phyloP scores from a whole-genome alignment of 371 early-diverging fungal species.

The Catenaria anguillulae region DNA sequence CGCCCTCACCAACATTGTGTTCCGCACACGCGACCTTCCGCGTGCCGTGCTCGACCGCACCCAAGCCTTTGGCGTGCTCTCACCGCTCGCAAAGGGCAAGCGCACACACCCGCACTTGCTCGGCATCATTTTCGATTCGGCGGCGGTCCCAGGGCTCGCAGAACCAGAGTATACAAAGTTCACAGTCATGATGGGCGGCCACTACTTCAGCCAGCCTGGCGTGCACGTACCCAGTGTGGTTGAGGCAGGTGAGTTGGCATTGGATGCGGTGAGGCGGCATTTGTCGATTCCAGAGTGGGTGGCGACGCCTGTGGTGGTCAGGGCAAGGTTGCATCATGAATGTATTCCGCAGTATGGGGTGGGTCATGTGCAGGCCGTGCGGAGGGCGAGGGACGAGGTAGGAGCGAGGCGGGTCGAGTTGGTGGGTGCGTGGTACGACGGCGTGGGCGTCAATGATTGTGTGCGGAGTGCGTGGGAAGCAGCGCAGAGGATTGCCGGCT shows the following conservation, averaged over 20 bases:
- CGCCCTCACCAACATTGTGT: slow-evolving; percentile 2
- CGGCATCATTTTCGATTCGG: slow-evolving; percentile 84
- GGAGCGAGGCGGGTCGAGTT: slow-evolving; percentile 32
- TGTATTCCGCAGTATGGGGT: slow-evolving; percentile 85
- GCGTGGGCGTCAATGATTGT: slow-evolving; percentile 79
- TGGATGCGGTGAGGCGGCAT: slow-evolving; percentile 29
- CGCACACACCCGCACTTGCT: slow-evolving; percentile 18
- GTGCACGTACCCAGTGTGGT: slow-evolving; percentile 12
- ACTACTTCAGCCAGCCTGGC: slow-evolving; percentile 45
- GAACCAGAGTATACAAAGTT: slow-evolving; percentile 32
- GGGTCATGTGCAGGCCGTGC: slow-evolving; percentile 35
- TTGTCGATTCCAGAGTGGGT: slow-evolving; percentile 30
- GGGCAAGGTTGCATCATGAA: slow-evolving; percentile 42
- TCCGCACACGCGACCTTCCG: neutral
- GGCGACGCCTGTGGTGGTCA: slow-evolving; percentile 29
- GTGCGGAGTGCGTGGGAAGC: slow-evolving; percentile 53
- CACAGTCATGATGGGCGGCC: slow-evolving; percentile 88
- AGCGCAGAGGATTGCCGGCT: slow-evolving; percentile 16
- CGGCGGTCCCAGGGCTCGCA: slow-evolving; percentile 46
- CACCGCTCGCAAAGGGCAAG: neutral
- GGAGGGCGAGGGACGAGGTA: neutral
- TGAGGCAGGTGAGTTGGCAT: slow-evolving; percentile 20
- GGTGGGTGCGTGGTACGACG: slow-evolving; percentile 63
- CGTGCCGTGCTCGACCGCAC: neutral
- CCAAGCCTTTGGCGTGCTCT: neutral